Percentiles rank a stretch among this genome's conserved stretches.
Evolutionary conservation across 345 rosid genomes (phyloP).

Genomic region (Linum trigynum): DNA sequence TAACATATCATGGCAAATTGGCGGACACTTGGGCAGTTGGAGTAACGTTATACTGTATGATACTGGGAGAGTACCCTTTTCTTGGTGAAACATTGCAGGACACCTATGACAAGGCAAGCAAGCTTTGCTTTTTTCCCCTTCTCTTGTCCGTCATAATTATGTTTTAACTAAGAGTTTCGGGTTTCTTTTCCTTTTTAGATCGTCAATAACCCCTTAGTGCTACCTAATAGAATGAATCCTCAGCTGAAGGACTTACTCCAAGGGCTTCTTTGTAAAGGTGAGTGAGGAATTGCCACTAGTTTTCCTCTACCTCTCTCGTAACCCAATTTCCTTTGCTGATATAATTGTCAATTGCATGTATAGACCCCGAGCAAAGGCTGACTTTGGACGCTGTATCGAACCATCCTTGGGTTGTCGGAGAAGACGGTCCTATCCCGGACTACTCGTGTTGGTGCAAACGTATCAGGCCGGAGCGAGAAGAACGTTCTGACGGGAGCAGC

Average conservation of each 20-base stretch:
- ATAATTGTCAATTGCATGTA: slow-evolving; percentile 10
- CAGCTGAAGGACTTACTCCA: slow-evolving; percentile 58
- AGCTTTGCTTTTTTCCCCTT: slow-evolving; percentile 4
- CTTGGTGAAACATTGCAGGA: slow-evolving; percentile 94
- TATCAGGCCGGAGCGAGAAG: slow-evolving; percentile 19
- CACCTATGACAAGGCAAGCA: slow-evolving; percentile 80
- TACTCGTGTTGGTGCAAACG: slow-evolving; percentile 85
- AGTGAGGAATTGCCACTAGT: slow-evolving; percentile 6
- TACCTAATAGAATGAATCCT: slow-evolving; percentile 61
- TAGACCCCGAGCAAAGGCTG: slow-evolving; percentile 73
- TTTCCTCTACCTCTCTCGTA: not conserved
- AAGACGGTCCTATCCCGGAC: slow-evolving; percentile 51
- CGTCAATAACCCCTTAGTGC: slow-evolving; percentile 54
- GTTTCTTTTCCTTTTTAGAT: slow-evolving; percentile 38
- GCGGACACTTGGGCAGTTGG: slow-evolving; percentile 99
- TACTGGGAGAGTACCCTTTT: slow-evolving; percentile 79
- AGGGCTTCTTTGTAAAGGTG: slow-evolving; percentile 93
- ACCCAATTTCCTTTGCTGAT: not conserved
- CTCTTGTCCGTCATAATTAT: not conserved
- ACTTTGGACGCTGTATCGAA: slow-evolving; percentile 57
- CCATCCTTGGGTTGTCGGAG: slow-evolving; percentile 74
- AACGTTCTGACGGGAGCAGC: slow-evolving; percentile 21
- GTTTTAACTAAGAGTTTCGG: not conserved
- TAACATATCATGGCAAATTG: slow-evolving; percentile 74
- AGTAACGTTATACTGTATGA: slow-evolving; percentile 83